Evolutionary conservation across 192 early-diverging fungal genomes (phyloP), one percentile per base, ranked within the genome.

Genomic region (Backusella parvicylindrica): DNA sequence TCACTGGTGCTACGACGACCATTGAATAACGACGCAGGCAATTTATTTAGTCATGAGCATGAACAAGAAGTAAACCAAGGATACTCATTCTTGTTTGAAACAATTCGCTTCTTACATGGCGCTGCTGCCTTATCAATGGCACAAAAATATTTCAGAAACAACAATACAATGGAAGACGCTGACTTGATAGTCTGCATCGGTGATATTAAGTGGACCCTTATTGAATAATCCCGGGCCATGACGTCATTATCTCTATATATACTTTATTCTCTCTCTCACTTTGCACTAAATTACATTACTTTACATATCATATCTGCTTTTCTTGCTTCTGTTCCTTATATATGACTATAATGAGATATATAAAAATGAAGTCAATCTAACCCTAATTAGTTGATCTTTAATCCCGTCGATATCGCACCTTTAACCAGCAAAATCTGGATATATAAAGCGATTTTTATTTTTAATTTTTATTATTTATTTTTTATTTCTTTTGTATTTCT

Each of bases 61-160:
- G 66, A 68, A 36, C n/a, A 35, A 38, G 21, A 68, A 68, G 35
- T 68, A 68, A 68, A 68, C 21, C 33, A 68, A 23, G 66, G 66
- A 0, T 37, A 68, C 21, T 33, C 33, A 4, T 38, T 68, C n/a
- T 68, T 36, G 16, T 68, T 68, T 68, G 66, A 38, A 33, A 68
- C 66, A 35, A 33, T 18, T 28, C 66, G 36, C 21, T 68, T 68
- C n/a, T 68, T 68, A 38, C 21, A 33, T 37, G 66, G 66, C 4
- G 11, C 32, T 37, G 66, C 32, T 37, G 66, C 66, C 2, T 37
- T 33, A 38, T 23, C 32, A 35, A 23, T 68, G 15, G 33, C 32
- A 13, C 18, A 38, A 23, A 68, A 68, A 35, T 68, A 68, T 37
- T 68, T 68, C 18, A 38, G 7, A 9, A 36, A 36, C 11, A 7